phyloP scores from a whole-genome alignment of 2,329 filamentous ascomycete genomes.

The Ophiostoma himal-ulmi region DNA sequence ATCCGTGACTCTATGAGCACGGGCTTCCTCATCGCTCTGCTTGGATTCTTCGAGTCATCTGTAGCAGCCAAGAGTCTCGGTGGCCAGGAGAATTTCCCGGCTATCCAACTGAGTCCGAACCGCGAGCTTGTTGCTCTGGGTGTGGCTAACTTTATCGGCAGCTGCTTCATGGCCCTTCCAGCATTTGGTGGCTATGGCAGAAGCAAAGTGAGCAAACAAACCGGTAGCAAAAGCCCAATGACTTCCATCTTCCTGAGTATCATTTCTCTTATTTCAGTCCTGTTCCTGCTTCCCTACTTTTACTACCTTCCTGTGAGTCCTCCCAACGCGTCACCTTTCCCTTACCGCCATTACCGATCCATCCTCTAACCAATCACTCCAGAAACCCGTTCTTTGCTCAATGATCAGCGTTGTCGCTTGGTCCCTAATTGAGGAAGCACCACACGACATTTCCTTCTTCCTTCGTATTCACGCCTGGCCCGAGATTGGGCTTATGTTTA shows the following conservation, averaged over 20 bases:
- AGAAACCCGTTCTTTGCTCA: slow-evolving; percentile 81
- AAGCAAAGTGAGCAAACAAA: slow-evolving; percentile 90
- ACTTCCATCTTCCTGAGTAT: slow-evolving; percentile 80
- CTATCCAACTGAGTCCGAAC: slow-evolving; percentile 81
- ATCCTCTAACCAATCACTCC: background rate
- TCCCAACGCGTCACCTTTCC: slow-evolving; percentile 21
- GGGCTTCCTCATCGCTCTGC: slow-evolving; percentile 83
- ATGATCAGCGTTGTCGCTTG: slow-evolving; percentile 96
- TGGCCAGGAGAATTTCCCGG: slow-evolving; percentile 62
- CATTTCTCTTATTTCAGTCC: slow-evolving; percentile 72
- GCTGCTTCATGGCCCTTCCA: slow-evolving; percentile 86
- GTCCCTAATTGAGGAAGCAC: slow-evolving; percentile 90
- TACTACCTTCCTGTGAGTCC: slow-evolving; percentile 77
- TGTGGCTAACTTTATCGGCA: slow-evolving; percentile 82
- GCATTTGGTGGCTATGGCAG: slow-evolving; percentile 94
- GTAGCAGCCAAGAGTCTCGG: slow-evolving; percentile 90
- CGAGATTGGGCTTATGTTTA: slow-evolving; percentile 77
- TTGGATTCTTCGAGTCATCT: slow-evolving; percentile 98
- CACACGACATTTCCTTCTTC: slow-evolving; percentile 89
- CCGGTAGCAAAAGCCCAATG: slow-evolving; percentile 89
- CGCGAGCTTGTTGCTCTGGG: slow-evolving; percentile 89
- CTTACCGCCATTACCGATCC: too few species aligned
- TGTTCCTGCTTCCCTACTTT: slow-evolving; percentile 83
- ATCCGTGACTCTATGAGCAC: slow-evolving; percentile 84
- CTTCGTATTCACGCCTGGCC: slow-evolving; percentile 75